These are phyloP conservation scores for Nitzschia sp. DNA, from an alignment of 108 stramenopile genomes.

Conservation along the genomic window DNA sequence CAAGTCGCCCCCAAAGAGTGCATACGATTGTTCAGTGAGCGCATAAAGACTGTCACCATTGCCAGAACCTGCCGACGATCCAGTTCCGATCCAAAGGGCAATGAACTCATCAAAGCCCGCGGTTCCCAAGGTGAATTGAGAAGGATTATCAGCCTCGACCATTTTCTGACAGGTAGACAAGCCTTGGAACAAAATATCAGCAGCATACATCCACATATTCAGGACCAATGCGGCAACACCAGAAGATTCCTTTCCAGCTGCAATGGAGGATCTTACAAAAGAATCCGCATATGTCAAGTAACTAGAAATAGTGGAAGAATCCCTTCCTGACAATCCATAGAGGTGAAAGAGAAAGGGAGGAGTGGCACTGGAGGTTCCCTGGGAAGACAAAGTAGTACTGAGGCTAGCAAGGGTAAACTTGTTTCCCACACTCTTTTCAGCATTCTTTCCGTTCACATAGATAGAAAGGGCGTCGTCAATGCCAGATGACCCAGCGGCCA, in stretches of 20 bases:
- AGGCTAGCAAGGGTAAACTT: constrained; percentile 43
- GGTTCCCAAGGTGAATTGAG: constrained; percentile 41
- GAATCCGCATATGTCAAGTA: constrained; percentile 57
- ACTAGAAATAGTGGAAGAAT: constrained; percentile 19
- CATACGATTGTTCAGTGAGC: constrained; percentile 51
- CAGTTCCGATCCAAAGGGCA: constrained; percentile 73
- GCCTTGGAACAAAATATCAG: constrained; percentile 61
- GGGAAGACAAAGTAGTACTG: constrained; percentile 20
- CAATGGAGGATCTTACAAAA: constrained; percentile 48
- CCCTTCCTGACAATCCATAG: constrained; percentile 56
- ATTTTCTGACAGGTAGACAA: constrained; percentile 54
- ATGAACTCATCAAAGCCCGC: constrained; percentile 77
- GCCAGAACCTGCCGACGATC: constrained; percentile 48
- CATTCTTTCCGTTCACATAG: constrained; percentile 61
- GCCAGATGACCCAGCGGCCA: constrained; percentile 12
- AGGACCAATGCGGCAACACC: constrained; percentile 57
- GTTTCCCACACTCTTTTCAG: constrained; percentile 34
- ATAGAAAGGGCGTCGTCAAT: constrained; percentile 44
- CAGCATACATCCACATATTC: constrained; percentile 69
- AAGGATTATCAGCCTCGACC: constrained; percentile 56
- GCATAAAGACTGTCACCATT: constrained; percentile 73
- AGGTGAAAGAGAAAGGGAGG: constrained; percentile 64
- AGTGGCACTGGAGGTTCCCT: constrained; percentile 34
- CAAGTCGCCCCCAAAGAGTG: constrained; percentile 35
- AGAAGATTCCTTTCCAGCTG: constrained; percentile 28